Percentiles rank a stretch among this genome's conserved stretches.
Conservation (phyloP, 208 protist species). For the Acanthamoeba culbertsoni region DNA sequence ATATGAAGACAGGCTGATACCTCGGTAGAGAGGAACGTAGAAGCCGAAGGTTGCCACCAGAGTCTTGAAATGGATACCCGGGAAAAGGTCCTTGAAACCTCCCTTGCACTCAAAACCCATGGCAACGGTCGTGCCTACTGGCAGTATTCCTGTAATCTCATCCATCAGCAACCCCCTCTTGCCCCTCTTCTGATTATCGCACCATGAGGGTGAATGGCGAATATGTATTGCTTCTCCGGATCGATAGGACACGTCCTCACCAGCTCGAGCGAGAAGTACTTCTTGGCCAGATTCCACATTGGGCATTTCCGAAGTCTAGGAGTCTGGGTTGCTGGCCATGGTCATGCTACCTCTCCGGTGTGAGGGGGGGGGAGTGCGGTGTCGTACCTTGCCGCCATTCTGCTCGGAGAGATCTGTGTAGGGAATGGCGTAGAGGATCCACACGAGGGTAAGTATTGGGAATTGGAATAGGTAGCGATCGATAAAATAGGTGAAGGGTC, state of each 20-base stretch:
- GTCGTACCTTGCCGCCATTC: constrained; percentile 41
- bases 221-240: constrained; percentile 52
- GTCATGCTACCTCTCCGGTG: too few relatives aligned
- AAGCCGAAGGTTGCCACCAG: constrained; percentile 18
- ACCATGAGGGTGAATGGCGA: constrained; percentile 50
- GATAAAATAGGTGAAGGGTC: neutral
- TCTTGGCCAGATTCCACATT: constrained; percentile 26
- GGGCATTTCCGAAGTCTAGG: neutral
- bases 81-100: constrained; percentile 38
- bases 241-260: constrained; percentile 18
- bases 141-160: neutral
- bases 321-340: neutral
- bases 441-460: neutral
- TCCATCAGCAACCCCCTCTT: too few relatives aligned
- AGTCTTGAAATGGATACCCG: constrained; percentile 33
- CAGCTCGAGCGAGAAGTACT: constrained; percentile 28
- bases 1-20: neutral
- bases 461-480: neutral
- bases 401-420: constrained; percentile 43
- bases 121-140: neutral
- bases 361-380: too few relatives aligned
- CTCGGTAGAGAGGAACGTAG: constrained; percentile 41
- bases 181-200: too few relatives aligned
- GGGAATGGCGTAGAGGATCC: neutral
- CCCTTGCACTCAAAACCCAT: neutral